These are phyloP conservation scores for Auriscalpium microsporum DNA, from an alignment of 768 basidiomycete species.

Conservation along the genomic window DNA sequence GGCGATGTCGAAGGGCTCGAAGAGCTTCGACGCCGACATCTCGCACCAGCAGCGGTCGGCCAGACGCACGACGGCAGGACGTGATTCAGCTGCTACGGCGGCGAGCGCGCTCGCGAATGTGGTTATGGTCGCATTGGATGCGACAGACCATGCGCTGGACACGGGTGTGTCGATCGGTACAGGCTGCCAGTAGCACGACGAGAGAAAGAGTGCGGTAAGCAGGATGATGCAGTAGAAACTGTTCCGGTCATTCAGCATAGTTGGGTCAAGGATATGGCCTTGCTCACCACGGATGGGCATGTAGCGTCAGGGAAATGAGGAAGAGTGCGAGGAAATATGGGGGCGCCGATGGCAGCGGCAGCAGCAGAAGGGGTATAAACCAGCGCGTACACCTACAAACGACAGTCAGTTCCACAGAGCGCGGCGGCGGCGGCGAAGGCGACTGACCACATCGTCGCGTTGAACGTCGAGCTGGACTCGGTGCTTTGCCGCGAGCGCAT, in stretches of 20 bases:
- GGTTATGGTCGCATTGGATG: slow-evolving; percentile 46
- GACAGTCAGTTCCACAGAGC: background rate
- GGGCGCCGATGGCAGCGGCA: slow-evolving; percentile 73
- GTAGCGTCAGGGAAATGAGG: slow-evolving; percentile 65
- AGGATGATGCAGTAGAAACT: slow-evolving; percentile 87
- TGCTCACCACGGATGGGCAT: slow-evolving; percentile 76
- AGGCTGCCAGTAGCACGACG: slow-evolving; percentile 87
- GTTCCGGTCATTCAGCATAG: background rate
- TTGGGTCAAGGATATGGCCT: background rate
- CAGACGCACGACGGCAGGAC: slow-evolving; percentile 54
- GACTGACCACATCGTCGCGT: slow-evolving; percentile 48
- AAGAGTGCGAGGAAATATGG: slow-evolving; percentile 76
- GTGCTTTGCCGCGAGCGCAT: background rate
- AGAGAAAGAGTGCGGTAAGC: slow-evolving; percentile 73
- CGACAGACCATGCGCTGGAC: slow-evolving; percentile 44
- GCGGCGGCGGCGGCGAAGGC: background rate
- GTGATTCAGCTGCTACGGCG: slow-evolving; percentile 28
- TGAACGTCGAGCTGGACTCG: background rate
- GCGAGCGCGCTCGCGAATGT: slow-evolving; percentile 64
- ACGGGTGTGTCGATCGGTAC: slow-evolving; percentile 58
- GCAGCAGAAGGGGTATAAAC: slow-evolving; percentile 69
- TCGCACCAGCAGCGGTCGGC: slow-evolving; percentile 87
- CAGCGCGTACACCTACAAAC: slow-evolving; percentile 72
- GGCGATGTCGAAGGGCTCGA: slow-evolving; percentile 70
- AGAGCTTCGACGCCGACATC: slow-evolving; percentile 51